Evolutionary conservation across 805 yeast genomes (phyloP), one percentile per base, ranked within the genome.

Genomic region (Metschnikowia corniflorae): DNA sequence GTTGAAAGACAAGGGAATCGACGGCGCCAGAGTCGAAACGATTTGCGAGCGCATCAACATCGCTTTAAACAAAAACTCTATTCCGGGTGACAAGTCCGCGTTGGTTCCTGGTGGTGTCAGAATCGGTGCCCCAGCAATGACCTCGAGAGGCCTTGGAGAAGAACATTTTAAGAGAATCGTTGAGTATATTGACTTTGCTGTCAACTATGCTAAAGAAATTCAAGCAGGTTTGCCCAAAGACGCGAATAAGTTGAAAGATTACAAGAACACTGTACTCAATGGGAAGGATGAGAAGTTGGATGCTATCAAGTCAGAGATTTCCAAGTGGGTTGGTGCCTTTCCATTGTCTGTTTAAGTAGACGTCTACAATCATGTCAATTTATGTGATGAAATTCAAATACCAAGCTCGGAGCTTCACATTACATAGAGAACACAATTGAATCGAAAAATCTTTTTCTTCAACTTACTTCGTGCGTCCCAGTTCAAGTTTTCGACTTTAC

Each of bases 101-200:
- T 75, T 91, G 47, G 91, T 88, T 47, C 97, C 98, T 61, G 91
- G 95, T 54, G 98, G 98, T 63, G 79, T 91, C 49, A 85, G 98
- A 71, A 83, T 91, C 45, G 98, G 98, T 58, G 85, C 98, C 34
- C 98, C 98, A 49, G 97, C 97, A 40, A 91, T 91, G 97, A 79
- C 96, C 47, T 86, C 97, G 42, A 86, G 98, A 72, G 98, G 98
- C 50, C 78, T 88, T 54, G 85, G 88, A 42, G 88, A 85, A 63
- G 81, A 71, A 42, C 97, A 93, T 60, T 93, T 91, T 65, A 75
- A 65, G 53, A 78, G 75, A 57, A 84, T 91, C 54, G 95, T 81
- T 36, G 69, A 72, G 48, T 89, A 80, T 75, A 45, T 49, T 10
- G 51, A 47, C 31, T 43, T 85, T 86, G 63, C 88, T 82, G 71